Evolutionary conservation across 2,329 filamentous ascomycete species (phyloP).

Genomic region (Colletotrichum scovillei): DNA sequence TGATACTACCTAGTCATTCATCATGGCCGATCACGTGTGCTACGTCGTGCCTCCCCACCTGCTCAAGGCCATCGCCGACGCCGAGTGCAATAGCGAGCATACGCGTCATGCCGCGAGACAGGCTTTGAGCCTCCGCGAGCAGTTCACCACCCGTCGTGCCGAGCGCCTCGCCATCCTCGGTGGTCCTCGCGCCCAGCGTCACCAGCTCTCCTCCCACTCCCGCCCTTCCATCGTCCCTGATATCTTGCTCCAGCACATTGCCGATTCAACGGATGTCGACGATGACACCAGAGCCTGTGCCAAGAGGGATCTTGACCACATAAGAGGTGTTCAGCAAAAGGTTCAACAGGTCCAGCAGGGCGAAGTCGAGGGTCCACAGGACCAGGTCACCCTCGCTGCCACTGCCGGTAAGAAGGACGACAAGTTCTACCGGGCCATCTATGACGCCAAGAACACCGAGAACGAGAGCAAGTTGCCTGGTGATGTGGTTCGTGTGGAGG

Average conservation of each 20-base stretch:
- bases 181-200: slow-evolving; percentile 44
- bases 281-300: slow-evolving; percentile 51
- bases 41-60: slow-evolving; percentile 60
- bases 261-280: slow-evolving; percentile 44
- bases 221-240: slow-evolving; percentile 21
- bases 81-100: slow-evolving; percentile 48
- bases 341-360: slow-evolving; percentile 42
- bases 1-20: background rate
- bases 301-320: slow-evolving; percentile 51
- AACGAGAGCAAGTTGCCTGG: slow-evolving; percentile 55
- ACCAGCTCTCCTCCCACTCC: slow-evolving; percentile 16
- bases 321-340: slow-evolving; percentile 45
- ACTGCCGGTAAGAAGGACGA: slow-evolving; percentile 39
- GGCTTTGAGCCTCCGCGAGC: slow-evolving; percentile 48
- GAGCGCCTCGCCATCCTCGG: slow-evolving; percentile 49
- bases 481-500: slow-evolving; percentile 54
- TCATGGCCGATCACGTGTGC: slow-evolving; percentile 42
- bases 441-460: slow-evolving; percentile 53
- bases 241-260: slow-evolving; percentile 11
- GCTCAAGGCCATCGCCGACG: slow-evolving; percentile 54
- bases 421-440: slow-evolving; percentile 54
- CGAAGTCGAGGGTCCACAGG: slow-evolving; percentile 36
- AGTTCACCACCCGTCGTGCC: slow-evolving; percentile 44
- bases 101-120: slow-evolving; percentile 49
- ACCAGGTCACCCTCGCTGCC: slow-evolving; percentile 30